These are phyloP conservation scores for Zygoascus sp. DNA, from an alignment of 1,139 yeast genomes.

Conservation along the genomic window DNA sequence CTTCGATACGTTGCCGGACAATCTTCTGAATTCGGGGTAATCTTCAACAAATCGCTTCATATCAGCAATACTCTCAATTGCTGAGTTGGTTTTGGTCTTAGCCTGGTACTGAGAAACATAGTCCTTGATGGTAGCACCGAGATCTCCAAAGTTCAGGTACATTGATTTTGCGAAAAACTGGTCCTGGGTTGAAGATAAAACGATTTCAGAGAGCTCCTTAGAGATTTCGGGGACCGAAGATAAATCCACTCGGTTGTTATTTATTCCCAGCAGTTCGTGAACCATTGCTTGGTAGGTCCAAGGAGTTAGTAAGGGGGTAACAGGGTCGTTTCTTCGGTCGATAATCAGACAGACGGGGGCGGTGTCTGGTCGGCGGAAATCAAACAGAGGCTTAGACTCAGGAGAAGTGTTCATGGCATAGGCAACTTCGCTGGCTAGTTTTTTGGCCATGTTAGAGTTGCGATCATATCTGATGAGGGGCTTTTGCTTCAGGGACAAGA, in stretches of 20 bases:
- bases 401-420: slow-evolving; percentile 28
- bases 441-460: slow-evolving; percentile 56
- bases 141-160: slow-evolving; percentile 89
- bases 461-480: slow-evolving; percentile 77
- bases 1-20: slow-evolving; percentile 85
- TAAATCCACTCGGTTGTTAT: slow-evolving; percentile 72
- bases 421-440: slow-evolving; percentile 63
- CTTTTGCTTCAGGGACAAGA: slow-evolving; percentile 67
- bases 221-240: slow-evolving; percentile 44
- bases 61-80: slow-evolving; percentile 74
- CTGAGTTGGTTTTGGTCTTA: slow-evolving; percentile 69
- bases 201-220: slow-evolving; percentile 53
- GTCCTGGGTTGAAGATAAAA: slow-evolving; percentile 65
- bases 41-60: slow-evolving; percentile 87
- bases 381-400: slow-evolving; percentile 54
- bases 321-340: slow-evolving; percentile 85
- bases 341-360: slow-evolving; percentile 74
- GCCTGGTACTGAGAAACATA: slow-evolving; percentile 79
- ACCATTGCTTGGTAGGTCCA: slow-evolving; percentile 99
- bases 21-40: slow-evolving; percentile 86
- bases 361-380: slow-evolving; percentile 53
- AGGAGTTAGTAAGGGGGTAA: slow-evolving; percentile 86
- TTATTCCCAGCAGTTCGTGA: slow-evolving; percentile 80
- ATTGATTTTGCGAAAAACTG: slow-evolving; percentile 71
- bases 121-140: slow-evolving; percentile 81